Conservation (phyloP, 108 stramenopile species). For the Conticribra guillardii region DNA sequence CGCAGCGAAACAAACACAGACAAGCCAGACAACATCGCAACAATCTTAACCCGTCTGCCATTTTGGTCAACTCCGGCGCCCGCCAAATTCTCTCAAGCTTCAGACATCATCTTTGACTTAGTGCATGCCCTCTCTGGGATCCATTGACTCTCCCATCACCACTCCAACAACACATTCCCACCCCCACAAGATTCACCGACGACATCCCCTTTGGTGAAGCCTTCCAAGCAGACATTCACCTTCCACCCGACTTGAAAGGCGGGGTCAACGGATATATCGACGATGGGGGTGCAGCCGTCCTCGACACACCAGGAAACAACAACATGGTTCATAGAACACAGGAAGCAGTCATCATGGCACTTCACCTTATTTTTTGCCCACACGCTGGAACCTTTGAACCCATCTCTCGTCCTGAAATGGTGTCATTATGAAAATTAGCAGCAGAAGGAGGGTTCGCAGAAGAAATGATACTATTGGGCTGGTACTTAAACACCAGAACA, state of each 20-base stretch:
- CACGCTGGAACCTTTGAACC: too few relatives aligned
- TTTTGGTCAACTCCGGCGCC: constrained; percentile 23
- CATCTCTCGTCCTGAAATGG: too few relatives aligned
- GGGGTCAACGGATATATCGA: constrained; percentile 15
- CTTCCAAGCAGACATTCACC: constrained; percentile 3
- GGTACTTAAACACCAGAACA: too few relatives aligned
- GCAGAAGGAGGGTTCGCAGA: too few relatives aligned
- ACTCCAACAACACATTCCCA: constrained; percentile 2
- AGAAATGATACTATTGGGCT: too few relatives aligned
- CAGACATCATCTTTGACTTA: constrained; percentile 22
- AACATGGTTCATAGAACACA: too few relatives aligned
- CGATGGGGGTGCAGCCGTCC: constrained; percentile 4
- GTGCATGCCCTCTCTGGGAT: constrained; percentile 13
- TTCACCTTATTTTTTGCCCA: too few relatives aligned
- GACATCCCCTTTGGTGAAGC: background rate
- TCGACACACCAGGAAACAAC: too few relatives aligned
- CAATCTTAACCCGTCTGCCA: constrained; percentile 10
- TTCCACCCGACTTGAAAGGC: background rate
- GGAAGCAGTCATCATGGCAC: too few relatives aligned
- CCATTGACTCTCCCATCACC: background rate
- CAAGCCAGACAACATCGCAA: too few relatives aligned
- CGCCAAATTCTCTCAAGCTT: constrained; percentile 10
- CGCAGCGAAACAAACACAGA: background rate
- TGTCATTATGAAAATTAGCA: too few relatives aligned
- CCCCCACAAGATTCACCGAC: too few relatives aligned